Evolutionary conservation across 139 green algal species (phyloP).

Genomic region (Trebouxia sp.): DNA sequence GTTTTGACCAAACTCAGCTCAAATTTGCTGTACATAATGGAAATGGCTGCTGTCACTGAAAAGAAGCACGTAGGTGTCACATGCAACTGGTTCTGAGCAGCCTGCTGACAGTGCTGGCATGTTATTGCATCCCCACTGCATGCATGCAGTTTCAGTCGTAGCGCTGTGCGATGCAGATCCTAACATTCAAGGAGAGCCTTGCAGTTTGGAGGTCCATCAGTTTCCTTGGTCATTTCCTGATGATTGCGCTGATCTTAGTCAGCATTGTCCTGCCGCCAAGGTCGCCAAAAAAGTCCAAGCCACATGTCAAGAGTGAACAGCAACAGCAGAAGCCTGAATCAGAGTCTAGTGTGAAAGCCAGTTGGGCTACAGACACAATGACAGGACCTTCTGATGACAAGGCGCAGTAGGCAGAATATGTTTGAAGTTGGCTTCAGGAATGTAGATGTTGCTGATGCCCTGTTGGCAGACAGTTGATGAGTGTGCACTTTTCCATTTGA

Average conservation of each 20-base stretch:
- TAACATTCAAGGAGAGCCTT: slow-evolving; percentile 37
- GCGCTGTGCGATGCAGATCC: slow-evolving; percentile 40
- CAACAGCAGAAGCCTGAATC: not conserved
- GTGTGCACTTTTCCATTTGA: too few relatives aligned
- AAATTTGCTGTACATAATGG: not conserved
- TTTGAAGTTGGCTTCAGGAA: too few relatives aligned
- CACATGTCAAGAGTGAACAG: not conserved
- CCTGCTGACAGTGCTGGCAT: not conserved
- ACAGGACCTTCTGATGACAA: not conserved
- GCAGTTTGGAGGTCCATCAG: slow-evolving; percentile 47
- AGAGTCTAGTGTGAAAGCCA: not conserved
- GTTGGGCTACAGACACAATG: not conserved
- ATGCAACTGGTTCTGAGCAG: not conserved
- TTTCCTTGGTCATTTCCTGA: slow-evolving; percentile 47
- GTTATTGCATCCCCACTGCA: too few relatives aligned
- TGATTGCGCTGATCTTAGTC: slow-evolving; percentile 45
- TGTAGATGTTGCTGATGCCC: too few relatives aligned
- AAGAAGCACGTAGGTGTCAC: not conserved
- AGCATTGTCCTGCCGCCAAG: slow-evolving; percentile 36
- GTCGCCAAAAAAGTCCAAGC: not conserved
- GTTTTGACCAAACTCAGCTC: not conserved
- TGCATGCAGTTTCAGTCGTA: too few relatives aligned
- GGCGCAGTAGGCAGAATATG: not conserved
- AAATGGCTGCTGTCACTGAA: not conserved
- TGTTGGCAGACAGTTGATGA: not conserved